Evolutionary conservation across 768 basidiomycete species (phyloP).

Genomic region (Xerocomellus intermedius): DNA sequence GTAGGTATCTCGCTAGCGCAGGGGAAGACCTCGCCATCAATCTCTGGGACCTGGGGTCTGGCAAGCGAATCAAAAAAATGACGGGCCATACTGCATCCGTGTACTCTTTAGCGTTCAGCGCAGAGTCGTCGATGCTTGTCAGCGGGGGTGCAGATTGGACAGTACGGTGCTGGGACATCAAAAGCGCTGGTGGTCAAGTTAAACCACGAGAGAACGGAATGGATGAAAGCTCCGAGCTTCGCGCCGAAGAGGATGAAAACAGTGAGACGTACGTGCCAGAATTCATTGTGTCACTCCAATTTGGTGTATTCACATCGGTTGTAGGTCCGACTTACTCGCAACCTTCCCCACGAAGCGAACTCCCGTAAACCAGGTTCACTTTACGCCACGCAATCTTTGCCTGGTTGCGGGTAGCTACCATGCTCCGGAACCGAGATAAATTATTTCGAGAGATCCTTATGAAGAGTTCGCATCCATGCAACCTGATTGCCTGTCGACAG

Average conservation of each 20-base stretch:
- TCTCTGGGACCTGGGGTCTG: conserved; percentile 96
- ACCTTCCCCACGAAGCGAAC: conserved; percentile 97
- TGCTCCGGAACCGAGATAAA: conserved; percentile 53
- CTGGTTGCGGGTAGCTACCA: conserved; percentile 79
- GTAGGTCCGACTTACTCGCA: conserved; percentile 78
- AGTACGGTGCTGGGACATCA: conserved; percentile 98
- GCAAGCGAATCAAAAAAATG: conserved; percentile 94
- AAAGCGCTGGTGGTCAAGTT: conserved; percentile 63
- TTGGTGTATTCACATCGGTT: conserved; percentile 6
- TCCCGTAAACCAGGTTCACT: conserved; percentile 88
- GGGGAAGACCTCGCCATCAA: conserved; percentile 92
- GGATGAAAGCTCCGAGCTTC: conserved; percentile 32
- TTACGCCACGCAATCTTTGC: conserved; percentile 93
- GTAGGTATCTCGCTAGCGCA: conserved; percentile 88
- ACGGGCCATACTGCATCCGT: conserved; percentile 87
- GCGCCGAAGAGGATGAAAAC: conserved; percentile 49
- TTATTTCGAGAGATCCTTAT: not conserved
- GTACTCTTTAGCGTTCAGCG: conserved; percentile 88
- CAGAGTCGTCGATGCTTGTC: conserved; percentile 86
- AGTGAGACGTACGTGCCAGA: conserved; percentile 64
- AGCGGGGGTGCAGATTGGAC: conserved; percentile 95
- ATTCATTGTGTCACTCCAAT: not conserved
- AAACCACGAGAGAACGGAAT: conserved; percentile 60
- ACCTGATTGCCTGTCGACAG: not conserved
- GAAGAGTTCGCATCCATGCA: not conserved